Evolutionary conservation across 345 rosid species (phyloP), one percentile per base, ranked within the genome.

Genomic region (Populus ilicifolia): DNA sequence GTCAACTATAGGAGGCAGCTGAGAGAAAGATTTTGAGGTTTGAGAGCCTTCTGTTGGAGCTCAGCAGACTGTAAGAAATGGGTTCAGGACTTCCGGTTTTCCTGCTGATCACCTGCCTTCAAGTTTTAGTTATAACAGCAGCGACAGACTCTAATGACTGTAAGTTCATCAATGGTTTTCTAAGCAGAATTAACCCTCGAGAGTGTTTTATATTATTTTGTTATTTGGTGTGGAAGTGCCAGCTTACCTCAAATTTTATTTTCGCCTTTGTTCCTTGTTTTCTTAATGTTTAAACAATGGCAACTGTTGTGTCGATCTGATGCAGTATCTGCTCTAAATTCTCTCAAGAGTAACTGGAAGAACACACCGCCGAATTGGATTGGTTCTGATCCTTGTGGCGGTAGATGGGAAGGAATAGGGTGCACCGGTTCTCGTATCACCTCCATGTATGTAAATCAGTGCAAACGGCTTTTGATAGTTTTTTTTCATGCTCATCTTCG

Each of bases 361-460:
- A 56, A 73, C 23, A 59, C 23, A 10, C 76, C 76, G 11, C 46
- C 76, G 0, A 73, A 8, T 73, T 73, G 76, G 76, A 30, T 1
- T 5, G 76, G 76, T 20, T 3, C 0, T 6, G 76, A 73, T 59
- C 76, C 76, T 59, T 73, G 76, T 23, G 76, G 68, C 27, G 21
- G 46, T 33, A 18, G 9, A 6, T 73, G 76, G 76, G 76, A 56
- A 36, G 76, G 76, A 20, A 73, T 73, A 20, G 7, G 20, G 6
- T 73, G 76, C 67, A 56, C 21, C 17, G 62, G 33, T 61, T 73
- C 76, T 18, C 50, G 67, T 11, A 59, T 73, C 44, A 56, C 67
- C 14, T 35, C 35, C 66, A 73, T 73, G 76, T 73, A 73, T 73
- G 76, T 73, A 73, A 73, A 21, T 18, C 16, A 46, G 9, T 10